These are phyloP conservation scores for Pichia sp. DNA, from an alignment of 1,139 yeast species.

Conservation along the genomic window DNA sequence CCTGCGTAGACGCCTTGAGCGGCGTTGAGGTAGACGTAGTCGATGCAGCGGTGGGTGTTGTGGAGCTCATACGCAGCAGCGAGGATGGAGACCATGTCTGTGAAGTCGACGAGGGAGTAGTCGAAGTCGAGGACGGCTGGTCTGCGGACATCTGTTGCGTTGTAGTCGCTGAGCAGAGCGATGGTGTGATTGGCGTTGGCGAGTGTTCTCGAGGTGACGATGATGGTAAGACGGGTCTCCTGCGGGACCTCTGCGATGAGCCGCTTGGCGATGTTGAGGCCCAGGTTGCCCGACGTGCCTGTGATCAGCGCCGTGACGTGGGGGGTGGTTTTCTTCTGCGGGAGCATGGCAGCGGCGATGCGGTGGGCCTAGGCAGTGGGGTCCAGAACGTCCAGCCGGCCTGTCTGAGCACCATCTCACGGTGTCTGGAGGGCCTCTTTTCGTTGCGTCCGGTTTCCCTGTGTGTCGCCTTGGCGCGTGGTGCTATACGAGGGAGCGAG, in stretches of 20 bases:
- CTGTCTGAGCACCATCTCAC: no score
- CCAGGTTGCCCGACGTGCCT: conserved; percentile 75
- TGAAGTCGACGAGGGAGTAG: conserved; percentile 78
- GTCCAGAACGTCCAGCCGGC: no score
- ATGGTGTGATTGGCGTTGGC: conserved; percentile 82
- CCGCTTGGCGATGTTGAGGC: conserved; percentile 78
- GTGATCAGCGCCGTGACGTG: conserved; percentile 51
- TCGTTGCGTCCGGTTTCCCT: no score
- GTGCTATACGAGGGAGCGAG: no score
- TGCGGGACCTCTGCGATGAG: conserved; percentile 56
- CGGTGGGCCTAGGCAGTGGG: no score
- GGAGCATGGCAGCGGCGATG: no score
- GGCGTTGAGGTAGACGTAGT: conserved; percentile 80
- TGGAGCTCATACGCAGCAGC: conserved; percentile 68
- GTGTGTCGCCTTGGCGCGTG: no score
- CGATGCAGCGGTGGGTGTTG: conserved; percentile 59
- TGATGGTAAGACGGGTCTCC: conserved; percentile 59
- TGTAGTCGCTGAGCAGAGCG: conserved; percentile 50
- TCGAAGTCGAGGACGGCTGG: conserved; percentile 70
- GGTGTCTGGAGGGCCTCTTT: no score
- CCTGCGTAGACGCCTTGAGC: conserved; percentile 87
- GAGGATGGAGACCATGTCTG: conserved; percentile 80
- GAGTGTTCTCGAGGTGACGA: conserved; percentile 84
- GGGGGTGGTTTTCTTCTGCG: no score
- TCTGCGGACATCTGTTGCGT: conserved; percentile 36